Evolutionary conservation across 441 rosid genomes (phyloP), one percentile per base, ranked within the genome.

Genomic region (Euphorbia corollata): DNA sequence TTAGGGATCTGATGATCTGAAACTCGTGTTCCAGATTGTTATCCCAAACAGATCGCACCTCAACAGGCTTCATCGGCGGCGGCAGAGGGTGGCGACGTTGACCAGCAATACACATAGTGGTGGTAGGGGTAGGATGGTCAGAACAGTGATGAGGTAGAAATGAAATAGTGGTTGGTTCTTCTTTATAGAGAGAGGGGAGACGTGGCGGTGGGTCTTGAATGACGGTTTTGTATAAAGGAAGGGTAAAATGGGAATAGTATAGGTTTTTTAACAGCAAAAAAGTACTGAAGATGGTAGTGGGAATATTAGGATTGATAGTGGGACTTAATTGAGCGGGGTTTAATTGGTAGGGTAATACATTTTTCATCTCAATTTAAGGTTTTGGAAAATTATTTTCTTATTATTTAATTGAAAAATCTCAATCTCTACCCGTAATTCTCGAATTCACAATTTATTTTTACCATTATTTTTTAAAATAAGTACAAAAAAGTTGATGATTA

Each of bases 21-120:
- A 85, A 73, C 65, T 87, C 90, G 23, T 10, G 4, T 34, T 75
- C 86, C 32, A 87, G 64, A 72, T 84, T 85, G 27, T 71, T 67
- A 6, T 73, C 71, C 81, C 81, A 79, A 5, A 85, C 87, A 10
- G 85, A 74, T 69, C 90, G 83, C 72, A 87, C 65, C 69, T 36
- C 51, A 55, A 82, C 70, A 22, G 73, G 63, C 22, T 58, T 59
- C 10, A 54, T 32, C 4, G 56, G 47, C 6, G 66, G 45, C 8
- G 53, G 53, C 61, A 59, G 34, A 8, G 68, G 58, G 8, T 56
- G 68, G 48, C 41, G 75, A 0, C 38, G 74, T 22, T 65, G 13
- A 32, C 55, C 61, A 38, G 70, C 45, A 43, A 39, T 50, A 20
- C 59, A 65, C 74, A 67, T 69, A 47, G 5, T 18, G 39, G 10